Evolutionary conservation across 2,329 filamentous ascomycete species (phyloP), one percentile per base, ranked within the genome.

Genomic region (Lasiodiplodia citricola): DNA sequence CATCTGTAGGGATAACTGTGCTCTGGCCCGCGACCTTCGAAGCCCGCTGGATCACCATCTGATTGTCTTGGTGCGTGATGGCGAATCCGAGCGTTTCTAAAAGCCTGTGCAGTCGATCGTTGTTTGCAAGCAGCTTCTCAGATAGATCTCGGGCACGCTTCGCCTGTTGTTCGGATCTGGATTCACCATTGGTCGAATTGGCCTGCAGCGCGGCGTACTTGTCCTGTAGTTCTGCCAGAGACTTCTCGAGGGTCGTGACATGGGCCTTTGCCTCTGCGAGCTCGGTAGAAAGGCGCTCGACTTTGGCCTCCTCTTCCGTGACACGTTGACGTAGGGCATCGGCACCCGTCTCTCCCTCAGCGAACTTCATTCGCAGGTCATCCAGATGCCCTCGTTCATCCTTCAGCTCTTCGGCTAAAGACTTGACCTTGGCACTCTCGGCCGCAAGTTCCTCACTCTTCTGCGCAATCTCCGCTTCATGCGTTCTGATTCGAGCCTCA

Each of bases 71-170:
- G 41, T 93, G 89, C 2, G 89, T 88, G 18, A 98, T 87, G 0
- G 91, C 89, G 76, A 96, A 97, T 14, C 95, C 95, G 4, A 98
- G 85, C 37, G 93, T 88, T 76, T 98, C 94, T 0, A 99, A 85
- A 58, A 99, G 88, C 64, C 91, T 89, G 69, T 88, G 87, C n/a
- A 97, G 84, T 28, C 93, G 90, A 73, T 96, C 92, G 71, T 96
- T 94, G 70, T 97, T 92, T 1, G 89, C 86, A 77, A 93, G 96
- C 4, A 97, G 84, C 68, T 90, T 89, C 74, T 94, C 91, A 1
- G 94, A 96, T 14, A 98, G 83, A 71, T 97, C 93, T 77, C 92
- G 93, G 5, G 93, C 90, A 71, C 90, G 90, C 65, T 85, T 83
- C 51, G 91, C 91, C 56, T 93, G 91, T 56, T 88, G 85, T 52